Base-by-base conservation (phyloP, 2,329 filamentous ascomycete genomes). In the Alternaria gansuensis region DNA sequence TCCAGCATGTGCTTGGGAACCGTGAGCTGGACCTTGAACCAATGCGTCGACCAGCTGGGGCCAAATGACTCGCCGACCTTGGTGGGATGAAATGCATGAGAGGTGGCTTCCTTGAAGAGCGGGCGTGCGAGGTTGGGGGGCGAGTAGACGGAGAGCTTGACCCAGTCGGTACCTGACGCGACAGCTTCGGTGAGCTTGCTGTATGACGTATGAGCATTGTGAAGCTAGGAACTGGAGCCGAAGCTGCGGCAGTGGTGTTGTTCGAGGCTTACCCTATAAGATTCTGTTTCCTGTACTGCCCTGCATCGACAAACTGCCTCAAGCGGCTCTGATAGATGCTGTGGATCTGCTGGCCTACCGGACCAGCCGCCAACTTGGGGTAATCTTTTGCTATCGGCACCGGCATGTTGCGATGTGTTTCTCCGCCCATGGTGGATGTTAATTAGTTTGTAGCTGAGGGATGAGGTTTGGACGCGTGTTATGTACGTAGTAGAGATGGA, bases 31-130 rank as follows among this genome's bases (percentile, higher is more conserved):
- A 97, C 86, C 69, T 88, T 91, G 85, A 99, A 96, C 95, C 95
- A 99, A 78, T 98, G 95, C 8, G 95, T 99, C 2, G 93, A 90
- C 95, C 95, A 99, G 34, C 93, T 95, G 2, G 95, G 95, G 0
- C 95, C 95, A 69, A 98, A 98, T 6, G 83, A 87, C 57, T 90
- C 84, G 59, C 94, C 93, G 54, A 93, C 87, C 17, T 85, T 82
- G 8, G 93, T 90, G 48, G 88, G 84, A 51, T 84, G 85, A 81
- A 94, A 99, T 6, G 88, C 81, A 67, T 96, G 88, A n/a, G 82
- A 84, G 11, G 83, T 87, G 11, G 93, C 94, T 55, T 97, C 92
- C 63, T 93, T 81, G 80, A 99, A 99, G 3, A 89, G 88, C 2
- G 95, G 95, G 14, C 95, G 88, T 26, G 88, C 84, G 50, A 91